These are phyloP conservation scores for Saccharum hybrid DNA, from an alignment of 202 grass and related monocot species.

Conservation along the genomic window DNA sequence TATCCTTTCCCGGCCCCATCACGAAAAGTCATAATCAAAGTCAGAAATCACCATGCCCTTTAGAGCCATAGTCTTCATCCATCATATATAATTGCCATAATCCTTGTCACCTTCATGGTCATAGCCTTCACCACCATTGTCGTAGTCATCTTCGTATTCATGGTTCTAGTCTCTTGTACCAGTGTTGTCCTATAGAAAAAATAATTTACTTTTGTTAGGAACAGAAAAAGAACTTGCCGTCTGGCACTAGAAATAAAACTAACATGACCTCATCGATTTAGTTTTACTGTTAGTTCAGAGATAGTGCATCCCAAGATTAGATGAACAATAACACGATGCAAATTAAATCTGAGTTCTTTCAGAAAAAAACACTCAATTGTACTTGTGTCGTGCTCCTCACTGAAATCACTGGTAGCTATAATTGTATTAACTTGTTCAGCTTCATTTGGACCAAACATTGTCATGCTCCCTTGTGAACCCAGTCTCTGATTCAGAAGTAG, in stretches of 20 bases:
- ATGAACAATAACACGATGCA: background rate
- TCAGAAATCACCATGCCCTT: background rate
- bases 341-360: background rate
- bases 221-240: background rate
- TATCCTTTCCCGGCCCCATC: background rate
- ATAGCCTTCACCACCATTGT: background rate
- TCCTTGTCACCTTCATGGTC: background rate
- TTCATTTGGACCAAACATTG: slow-evolving; percentile 1
- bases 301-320: background rate
- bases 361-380: background rate
- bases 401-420: background rate
- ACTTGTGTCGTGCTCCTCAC: background rate
- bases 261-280: background rate
- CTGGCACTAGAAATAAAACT: background rate
- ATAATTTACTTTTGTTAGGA: background rate
- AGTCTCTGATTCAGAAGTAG: background rate
- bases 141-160: background rate
- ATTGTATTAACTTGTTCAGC: background rate
- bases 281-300: background rate
- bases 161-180: background rate
- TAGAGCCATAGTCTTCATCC: background rate
- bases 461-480: background rate
- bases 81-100: background rate
- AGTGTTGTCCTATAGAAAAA: background rate
- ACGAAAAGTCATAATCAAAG: background rate